A percentile compares a stretch with the other conserved stretches of the same genome.
These are phyloP conservation scores for Sugiyamaella qingdaonensis DNA, from an alignment of 805 yeast species.

Conservation along the genomic window DNA sequence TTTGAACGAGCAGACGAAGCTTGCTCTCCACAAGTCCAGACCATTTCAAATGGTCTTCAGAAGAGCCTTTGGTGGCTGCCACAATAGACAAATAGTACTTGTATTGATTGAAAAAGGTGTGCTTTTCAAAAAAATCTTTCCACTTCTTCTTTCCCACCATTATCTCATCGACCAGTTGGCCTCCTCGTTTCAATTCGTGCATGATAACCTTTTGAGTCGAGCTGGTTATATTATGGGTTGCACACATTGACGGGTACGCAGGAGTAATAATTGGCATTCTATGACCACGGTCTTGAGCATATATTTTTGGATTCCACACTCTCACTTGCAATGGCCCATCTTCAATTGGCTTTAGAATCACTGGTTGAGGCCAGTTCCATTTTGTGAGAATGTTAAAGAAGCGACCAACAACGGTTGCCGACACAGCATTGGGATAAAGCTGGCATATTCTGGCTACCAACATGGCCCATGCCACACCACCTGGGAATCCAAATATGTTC, in stretches of 20 bases:
- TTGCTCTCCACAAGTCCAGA: conserved; percentile 90
- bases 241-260: conserved; percentile 98
- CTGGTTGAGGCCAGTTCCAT: conserved; percentile 99
- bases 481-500: conserved; percentile 95
- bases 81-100: conserved; percentile 82
- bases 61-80: conserved; percentile 66
- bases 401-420: conserved; percentile 84
- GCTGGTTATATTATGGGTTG: conserved; percentile 89
- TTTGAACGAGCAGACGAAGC: conserved; percentile 73
- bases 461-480: conserved; percentile 99
- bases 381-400: conserved; percentile 80
- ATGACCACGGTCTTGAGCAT: conserved; percentile 84
- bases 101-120: conserved; percentile 76
- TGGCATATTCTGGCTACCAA: conserved; percentile 97
- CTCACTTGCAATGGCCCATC: conserved; percentile 96
- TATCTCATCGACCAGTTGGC: conserved; percentile 65
- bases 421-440: conserved; percentile 90
- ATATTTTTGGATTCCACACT: conserved; percentile 93
- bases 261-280: conserved; percentile 98
- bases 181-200: conserved; percentile 75
- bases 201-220: conserved; percentile 83
- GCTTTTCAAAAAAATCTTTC: conserved; percentile 72
- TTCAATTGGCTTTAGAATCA: conserved; percentile 83
- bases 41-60: conserved; percentile 87
- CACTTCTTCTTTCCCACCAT: conserved; percentile 59